Conservation (phyloP, 2,329 filamentous ascomycete species). For the Cercospora sp. region DNA sequence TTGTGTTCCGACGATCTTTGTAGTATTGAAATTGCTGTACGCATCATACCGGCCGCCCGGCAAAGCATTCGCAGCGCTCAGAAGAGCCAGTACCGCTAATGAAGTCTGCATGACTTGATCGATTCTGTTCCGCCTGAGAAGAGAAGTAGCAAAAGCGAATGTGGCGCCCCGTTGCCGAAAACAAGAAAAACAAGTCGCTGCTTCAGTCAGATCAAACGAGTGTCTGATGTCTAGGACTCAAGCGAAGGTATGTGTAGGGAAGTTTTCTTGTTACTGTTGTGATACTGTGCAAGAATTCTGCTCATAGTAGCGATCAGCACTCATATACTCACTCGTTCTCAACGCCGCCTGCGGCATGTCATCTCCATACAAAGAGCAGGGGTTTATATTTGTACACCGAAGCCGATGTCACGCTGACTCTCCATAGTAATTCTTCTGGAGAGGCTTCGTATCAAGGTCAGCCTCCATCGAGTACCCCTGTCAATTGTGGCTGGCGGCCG, state of each 20-base stretch:
- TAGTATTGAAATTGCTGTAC: neutral
- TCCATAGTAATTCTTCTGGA: neutral
- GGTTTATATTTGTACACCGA: constrained; percentile 4
- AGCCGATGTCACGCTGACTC: neutral
- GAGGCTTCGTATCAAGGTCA: neutral
- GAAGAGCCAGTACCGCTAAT: neutral
- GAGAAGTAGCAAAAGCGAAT: neutral
- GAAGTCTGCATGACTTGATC: neutral
- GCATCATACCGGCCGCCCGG: neutral
- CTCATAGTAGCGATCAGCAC: neutral
- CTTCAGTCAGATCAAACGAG: neutral
- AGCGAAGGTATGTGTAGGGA: neutral
- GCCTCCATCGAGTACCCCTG: neutral
- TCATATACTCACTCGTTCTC: neutral
- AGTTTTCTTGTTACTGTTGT: neutral
- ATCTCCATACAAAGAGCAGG: neutral
- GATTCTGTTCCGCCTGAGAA: neutral
- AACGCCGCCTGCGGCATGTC: neutral
- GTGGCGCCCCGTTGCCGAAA: neutral
- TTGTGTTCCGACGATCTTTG: neutral
- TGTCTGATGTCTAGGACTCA: neutral
- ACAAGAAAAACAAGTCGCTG: neutral
- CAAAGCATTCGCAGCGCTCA: neutral
- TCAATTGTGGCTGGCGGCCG: neutral
- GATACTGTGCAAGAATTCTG: neutral